Conservation (phyloP, 768 basidiomycete genomes). For the Austroboletus eburneus region DNA sequence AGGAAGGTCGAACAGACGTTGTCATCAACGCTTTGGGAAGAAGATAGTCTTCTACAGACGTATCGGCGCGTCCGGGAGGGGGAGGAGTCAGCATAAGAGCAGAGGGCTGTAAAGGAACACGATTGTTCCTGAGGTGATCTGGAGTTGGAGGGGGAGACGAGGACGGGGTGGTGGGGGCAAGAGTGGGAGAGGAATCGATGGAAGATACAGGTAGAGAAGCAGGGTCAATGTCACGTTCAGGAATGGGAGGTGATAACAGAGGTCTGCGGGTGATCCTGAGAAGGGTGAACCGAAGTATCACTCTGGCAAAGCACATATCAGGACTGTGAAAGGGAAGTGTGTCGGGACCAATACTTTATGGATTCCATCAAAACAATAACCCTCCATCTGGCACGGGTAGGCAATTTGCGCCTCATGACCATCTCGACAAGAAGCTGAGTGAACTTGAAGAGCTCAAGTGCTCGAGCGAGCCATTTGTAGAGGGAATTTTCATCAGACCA, state of each 20-base stretch:
- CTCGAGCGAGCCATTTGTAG: slow-evolving; percentile 78
- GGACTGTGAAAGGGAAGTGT: slow-evolving; percentile 1
- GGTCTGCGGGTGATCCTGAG: slow-evolving; percentile 75
- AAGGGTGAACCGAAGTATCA: slow-evolving; percentile 66
- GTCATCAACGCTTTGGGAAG: slow-evolving; percentile 78
- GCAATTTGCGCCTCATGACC: slow-evolving; percentile 69
- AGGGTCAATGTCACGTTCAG: slow-evolving; percentile 86
- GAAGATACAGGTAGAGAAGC: slow-evolving; percentile 54
- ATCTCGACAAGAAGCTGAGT: slow-evolving; percentile 88
- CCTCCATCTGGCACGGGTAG: slow-evolving; percentile 66
- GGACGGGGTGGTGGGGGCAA: slow-evolving; percentile 53
- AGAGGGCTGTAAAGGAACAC: slow-evolving; percentile 60
- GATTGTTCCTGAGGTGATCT: slow-evolving; percentile 80
- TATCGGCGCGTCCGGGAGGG: slow-evolving; percentile 47
- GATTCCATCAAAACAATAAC: slow-evolving; percentile 72
- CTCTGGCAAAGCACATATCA: slow-evolving; percentile 43
- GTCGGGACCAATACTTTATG: slow-evolving; percentile 62
- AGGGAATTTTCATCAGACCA: slow-evolving; percentile 67
- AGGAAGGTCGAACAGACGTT: slow-evolving; percentile 66
- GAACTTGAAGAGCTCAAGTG: slow-evolving; percentile 73
- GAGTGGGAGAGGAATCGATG: slow-evolving; percentile 53
- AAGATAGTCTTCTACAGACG: slow-evolving; percentile 73
- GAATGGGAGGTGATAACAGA: slow-evolving; percentile 70
- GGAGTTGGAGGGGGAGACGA: slow-evolving; percentile 61
- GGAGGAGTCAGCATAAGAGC: slow-evolving; percentile 50